These are phyloP conservation scores for Colletotrichum gigasporum DNA, from an alignment of 2,329 filamentous ascomycete genomes.

Conservation along the genomic window DNA sequence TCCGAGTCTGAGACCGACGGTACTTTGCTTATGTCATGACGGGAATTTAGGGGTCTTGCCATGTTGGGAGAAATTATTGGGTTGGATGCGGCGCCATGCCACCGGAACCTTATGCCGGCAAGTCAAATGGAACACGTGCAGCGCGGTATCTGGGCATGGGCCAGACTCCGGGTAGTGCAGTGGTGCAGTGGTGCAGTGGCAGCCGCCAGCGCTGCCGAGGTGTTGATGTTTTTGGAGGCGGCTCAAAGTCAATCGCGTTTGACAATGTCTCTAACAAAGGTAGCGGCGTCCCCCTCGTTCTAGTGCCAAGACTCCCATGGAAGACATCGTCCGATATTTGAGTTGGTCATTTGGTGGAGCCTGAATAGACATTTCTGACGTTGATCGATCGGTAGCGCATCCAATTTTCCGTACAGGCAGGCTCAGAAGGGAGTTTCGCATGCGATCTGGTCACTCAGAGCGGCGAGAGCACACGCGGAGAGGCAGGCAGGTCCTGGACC, in stretches of 20 bases:
- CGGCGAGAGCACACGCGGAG: background rate
- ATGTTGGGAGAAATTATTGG: conserved; percentile 4
- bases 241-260: background rate
- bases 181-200: background rate
- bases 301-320: conserved; percentile 6
- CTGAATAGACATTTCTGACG: conserved; percentile 26
- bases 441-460: conserved; percentile 10
- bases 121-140: conserved; percentile 7
- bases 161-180: background rate
- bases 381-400: conserved; percentile 17
- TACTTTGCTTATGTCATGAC: conserved; percentile 11
- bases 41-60: conserved; percentile 13
- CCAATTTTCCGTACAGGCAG: background rate
- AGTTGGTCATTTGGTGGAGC: conserved; percentile 17
- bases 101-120: conserved; percentile 14
- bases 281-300: conserved; percentile 1
- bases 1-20: background rate
- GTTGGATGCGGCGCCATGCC: conserved; percentile 7
- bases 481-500: conserved; percentile 19
- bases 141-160: conserved; percentile 10
- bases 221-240: background rate
- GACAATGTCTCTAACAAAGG: background rate
- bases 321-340: conserved; percentile 28
- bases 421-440: conserved; percentile 15
- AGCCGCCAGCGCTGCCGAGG: background rate